These are phyloP conservation scores for Ogataea polymorpha DNA, from an alignment of 805 yeast species.

Conservation along the genomic window DNA sequence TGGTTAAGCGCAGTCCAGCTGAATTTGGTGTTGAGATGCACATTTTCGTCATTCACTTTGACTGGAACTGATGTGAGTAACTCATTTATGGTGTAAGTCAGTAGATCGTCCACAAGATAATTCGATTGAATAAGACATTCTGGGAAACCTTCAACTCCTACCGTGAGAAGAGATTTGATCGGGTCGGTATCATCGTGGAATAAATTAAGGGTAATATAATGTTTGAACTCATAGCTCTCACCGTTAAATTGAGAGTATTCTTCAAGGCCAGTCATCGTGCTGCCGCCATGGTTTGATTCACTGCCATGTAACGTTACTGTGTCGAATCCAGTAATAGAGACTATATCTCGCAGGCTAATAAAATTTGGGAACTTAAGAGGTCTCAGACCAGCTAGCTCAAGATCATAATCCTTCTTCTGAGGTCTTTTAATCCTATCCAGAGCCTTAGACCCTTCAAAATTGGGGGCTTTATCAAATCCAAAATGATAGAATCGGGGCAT, in stretches of 20 bases:
- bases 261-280: no score
- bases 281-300: not conserved
- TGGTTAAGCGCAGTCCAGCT: slow-evolving; percentile 25
- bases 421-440: slow-evolving; percentile 6
- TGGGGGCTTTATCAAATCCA: slow-evolving; percentile 16
- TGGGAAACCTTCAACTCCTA: slow-evolving; percentile 22
- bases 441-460: slow-evolving; percentile 2
- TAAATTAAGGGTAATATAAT: slow-evolving; percentile 6
- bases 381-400: not conserved
- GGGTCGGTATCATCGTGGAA: slow-evolving; percentile 6
- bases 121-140: slow-evolving; percentile 13
- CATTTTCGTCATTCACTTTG: not conserved
- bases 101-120: slow-evolving; percentile 20
- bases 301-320: slow-evolving; percentile 4
- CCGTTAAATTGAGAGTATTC: not conserved
- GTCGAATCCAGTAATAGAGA: slow-evolving; percentile 13
- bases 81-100: slow-evolving; percentile 14
- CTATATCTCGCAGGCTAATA: slow-evolving; percentile 16
- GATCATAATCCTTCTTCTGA: not conserved
- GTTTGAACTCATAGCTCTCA: slow-evolving; percentile 9
- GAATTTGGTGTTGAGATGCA: slow-evolving; percentile 10
- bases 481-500: slow-evolving; percentile 12
- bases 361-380: slow-evolving; percentile 8
- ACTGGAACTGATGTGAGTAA: slow-evolving; percentile 5
- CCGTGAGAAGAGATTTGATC: slow-evolving; percentile 8